Evolutionary conservation across 108 stramenopile species (phyloP).

Genomic region (Cyclotella atomus): DNA sequence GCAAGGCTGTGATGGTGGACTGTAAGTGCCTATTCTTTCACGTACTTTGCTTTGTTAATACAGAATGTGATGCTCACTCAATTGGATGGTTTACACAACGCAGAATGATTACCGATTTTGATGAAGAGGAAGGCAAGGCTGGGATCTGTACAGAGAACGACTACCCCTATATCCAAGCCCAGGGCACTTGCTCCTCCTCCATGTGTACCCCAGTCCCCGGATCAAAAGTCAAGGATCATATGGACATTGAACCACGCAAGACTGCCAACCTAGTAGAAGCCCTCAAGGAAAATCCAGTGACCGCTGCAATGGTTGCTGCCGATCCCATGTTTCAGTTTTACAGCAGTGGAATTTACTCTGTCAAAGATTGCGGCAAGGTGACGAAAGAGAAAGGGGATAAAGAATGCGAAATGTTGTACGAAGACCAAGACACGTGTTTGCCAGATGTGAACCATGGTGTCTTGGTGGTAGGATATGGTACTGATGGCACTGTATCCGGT

Average conservation of each 20-base stretch:
- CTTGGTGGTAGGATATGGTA: slow-evolving; percentile 95
- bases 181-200: slow-evolving; percentile 62
- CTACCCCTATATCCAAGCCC: slow-evolving; percentile 86
- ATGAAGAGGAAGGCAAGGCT: slow-evolving; percentile 77
- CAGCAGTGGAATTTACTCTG: slow-evolving; percentile 89
- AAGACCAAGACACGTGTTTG: slow-evolving; percentile 55
- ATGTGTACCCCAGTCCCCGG: slow-evolving; percentile 80
- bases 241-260: slow-evolving; percentile 78
- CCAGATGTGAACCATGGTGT: slow-evolving; percentile 95
- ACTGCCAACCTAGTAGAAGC: slow-evolving; percentile 78
- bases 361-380: slow-evolving; percentile 65
- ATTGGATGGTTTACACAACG: too few relatives aligned
- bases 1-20: slow-evolving; percentile 92
- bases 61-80: too few relatives aligned
- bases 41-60: neutral
- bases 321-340: slow-evolving; percentile 95
- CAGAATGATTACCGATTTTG: slow-evolving; percentile 94
- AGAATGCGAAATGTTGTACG: slow-evolving; percentile 29
- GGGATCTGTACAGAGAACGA: slow-evolving; percentile 91
- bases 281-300: slow-evolving; percentile 77
- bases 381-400: slow-evolving; percentile 23
- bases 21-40: slow-evolving; percentile 51
- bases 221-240: slow-evolving; percentile 71
- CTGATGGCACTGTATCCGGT: slow-evolving; percentile 66
- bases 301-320: slow-evolving; percentile 80